A percentile compares a stretch with the other conserved stretches of the same genome.
phyloP scores from a whole-genome alignment of 768 basidiomycete species.

The Austroboletus festivus region DNA sequence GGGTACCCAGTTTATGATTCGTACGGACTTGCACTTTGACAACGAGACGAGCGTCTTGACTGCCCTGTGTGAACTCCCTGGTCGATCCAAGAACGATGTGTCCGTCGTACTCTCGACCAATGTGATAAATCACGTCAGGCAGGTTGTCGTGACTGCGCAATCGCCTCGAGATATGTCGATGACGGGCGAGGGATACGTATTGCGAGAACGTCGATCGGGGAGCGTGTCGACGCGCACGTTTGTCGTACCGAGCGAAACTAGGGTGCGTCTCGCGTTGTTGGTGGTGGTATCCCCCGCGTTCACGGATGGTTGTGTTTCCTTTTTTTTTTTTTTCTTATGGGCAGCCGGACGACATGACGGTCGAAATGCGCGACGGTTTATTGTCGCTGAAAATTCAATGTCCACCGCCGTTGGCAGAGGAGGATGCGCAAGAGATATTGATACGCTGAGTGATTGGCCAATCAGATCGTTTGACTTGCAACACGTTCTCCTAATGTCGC shows the following conservation, averaged over 20 bases:
- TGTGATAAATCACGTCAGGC: conserved; percentile 57
- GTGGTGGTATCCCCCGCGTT: neutral
- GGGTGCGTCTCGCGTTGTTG: conserved; percentile 40
- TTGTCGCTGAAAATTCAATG: conserved; percentile 53
- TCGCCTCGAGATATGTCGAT: conserved; percentile 43
- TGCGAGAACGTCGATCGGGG: conserved; percentile 57
- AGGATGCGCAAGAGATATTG: conserved; percentile 45
- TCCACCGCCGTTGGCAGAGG: conserved; percentile 42
- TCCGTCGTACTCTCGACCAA: conserved; percentile 59
- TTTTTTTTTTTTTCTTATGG: too few relatives aligned
- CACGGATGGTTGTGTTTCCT: neutral
- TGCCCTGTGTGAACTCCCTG: conserved; percentile 68
- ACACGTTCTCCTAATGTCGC: conserved; percentile 2
- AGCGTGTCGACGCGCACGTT: conserved; percentile 44
- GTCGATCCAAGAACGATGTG: conserved; percentile 56
- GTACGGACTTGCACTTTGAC: conserved; percentile 62
- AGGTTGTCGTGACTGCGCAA: conserved; percentile 55
- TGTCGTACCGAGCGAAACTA: conserved; percentile 53
- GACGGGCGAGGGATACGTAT: conserved; percentile 38
- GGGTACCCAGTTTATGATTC: conserved; percentile 42
- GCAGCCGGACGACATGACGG: conserved; percentile 53
- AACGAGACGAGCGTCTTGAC: conserved; percentile 46
- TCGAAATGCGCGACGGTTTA: conserved; percentile 58
- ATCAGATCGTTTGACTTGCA: conserved; percentile 9
- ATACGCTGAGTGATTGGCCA: conserved; percentile 41